Percentiles rank a stretch among this genome's conserved stretches.
Evolutionary conservation across 257 asterid genomes (phyloP).

Genomic region (Handroanthus guayacan): DNA sequence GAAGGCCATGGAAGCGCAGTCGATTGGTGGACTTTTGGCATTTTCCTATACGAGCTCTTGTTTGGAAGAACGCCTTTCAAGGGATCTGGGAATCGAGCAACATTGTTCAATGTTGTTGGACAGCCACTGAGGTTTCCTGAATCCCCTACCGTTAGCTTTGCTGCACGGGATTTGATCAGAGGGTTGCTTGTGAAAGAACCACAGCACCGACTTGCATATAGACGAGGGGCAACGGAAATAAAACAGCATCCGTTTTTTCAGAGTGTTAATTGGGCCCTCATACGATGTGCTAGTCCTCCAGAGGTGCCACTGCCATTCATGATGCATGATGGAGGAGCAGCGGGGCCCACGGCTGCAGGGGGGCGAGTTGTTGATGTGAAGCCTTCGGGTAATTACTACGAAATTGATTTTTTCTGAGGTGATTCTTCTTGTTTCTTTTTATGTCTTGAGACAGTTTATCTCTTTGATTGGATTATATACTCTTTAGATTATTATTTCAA

Average conservation of each 20-base stretch:
- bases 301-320: constrained; percentile 42
- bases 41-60: constrained; percentile 48
- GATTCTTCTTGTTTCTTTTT: constrained; percentile 5
- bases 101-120: constrained; percentile 51
- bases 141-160: constrained; percentile 48
- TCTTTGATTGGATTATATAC: constrained; percentile 4
- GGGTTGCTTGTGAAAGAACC: constrained; percentile 57
- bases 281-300: constrained; percentile 52
- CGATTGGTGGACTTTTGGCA: constrained; percentile 60
- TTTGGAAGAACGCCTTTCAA: constrained; percentile 51
- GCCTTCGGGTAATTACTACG: constrained; percentile 50
- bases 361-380: constrained; percentile 41
- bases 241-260: constrained; percentile 59
- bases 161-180: constrained; percentile 55
- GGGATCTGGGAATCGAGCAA: constrained; percentile 53
- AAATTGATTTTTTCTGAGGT: constrained; percentile 48
- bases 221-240: constrained; percentile 55
- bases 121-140: constrained; percentile 56
- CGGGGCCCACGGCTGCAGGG: constrained; percentile 4
- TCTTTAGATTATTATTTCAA: neutral
- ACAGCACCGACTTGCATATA: constrained; percentile 49
- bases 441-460: neutral
- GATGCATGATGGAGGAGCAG: constrained; percentile 29
- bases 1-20: constrained; percentile 62
- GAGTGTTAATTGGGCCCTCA: constrained; percentile 55